Conservation (phyloP, 768 basidiomycete genomes). For the Lepiota venenata region DNA sequence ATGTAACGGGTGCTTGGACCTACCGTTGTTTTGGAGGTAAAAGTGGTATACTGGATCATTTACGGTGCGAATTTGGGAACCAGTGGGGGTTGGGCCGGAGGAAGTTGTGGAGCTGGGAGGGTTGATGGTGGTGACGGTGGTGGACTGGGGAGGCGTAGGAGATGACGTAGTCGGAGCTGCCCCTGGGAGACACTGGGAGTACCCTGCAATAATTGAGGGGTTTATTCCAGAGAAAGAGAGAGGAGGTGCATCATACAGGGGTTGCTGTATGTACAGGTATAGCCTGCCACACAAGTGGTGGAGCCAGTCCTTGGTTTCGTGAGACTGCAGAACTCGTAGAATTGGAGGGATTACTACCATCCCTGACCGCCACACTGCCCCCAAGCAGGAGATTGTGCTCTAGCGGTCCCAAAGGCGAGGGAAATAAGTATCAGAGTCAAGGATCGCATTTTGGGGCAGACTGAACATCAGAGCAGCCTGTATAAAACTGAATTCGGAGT, state of each 20-base stretch:
- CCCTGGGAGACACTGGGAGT: constrained; percentile 52
- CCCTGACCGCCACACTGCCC: constrained; percentile 41
- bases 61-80: constrained; percentile 50
- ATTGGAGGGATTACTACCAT: constrained; percentile 24
- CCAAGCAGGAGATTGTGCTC: constrained; percentile 37
- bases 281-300: constrained; percentile 40
- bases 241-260: constrained; percentile 25
- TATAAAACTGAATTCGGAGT: background rate
- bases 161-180: constrained; percentile 17
- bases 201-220: constrained; percentile 28
- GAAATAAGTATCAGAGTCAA: constrained; percentile 11
- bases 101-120: constrained; percentile 23
- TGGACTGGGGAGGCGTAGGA: constrained; percentile 24
- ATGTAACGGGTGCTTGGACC: constrained; percentile 10
- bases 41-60: constrained; percentile 53
- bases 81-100: constrained; percentile 33
- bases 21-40: constrained; percentile 50
- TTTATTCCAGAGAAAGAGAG: background rate
- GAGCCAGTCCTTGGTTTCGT: constrained; percentile 32
- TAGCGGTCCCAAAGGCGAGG: constrained; percentile 16
- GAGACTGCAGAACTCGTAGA: background rate
- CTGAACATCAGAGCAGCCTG: background rate
- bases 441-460: constrained; percentile 12
- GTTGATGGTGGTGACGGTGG: constrained; percentile 24
- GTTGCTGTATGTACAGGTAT: constrained; percentile 37